A percentile compares a stretch with the other conserved stretches of the same genome.
Conservation (phyloP, 169 alveolate genomes). For the Cryptosporidium xiaoi region DNA sequence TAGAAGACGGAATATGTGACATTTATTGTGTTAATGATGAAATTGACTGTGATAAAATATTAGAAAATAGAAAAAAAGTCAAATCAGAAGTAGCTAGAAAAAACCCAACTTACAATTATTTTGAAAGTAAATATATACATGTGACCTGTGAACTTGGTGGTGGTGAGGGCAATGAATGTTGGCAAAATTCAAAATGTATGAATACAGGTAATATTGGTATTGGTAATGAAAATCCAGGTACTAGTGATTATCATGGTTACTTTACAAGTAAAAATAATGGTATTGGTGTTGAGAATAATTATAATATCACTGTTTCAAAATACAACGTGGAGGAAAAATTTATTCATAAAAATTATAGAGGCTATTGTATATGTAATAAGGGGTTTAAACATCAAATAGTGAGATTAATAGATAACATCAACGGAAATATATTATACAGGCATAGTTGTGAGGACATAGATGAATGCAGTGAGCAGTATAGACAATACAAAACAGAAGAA, state of each 20-base stretch:
- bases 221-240: not conserved
- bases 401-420: constrained; percentile 31
- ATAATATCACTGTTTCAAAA: not conserved
- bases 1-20: constrained; percentile 57
- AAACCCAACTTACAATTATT: not conserved
- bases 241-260: too few species aligned
- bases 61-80: not conserved
- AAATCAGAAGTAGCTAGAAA: not conserved
- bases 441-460: constrained; percentile 72
- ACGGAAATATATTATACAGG: constrained; percentile 27
- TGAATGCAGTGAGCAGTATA: constrained; percentile 47
- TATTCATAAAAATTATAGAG: not conserved
- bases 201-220: not conserved
- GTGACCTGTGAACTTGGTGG: constrained; percentile 16
- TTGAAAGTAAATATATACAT: constrained; percentile 13
- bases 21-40: constrained; percentile 28
- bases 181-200: constrained; percentile 50
- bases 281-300: not conserved
- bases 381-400: constrained; percentile 60
- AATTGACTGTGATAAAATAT: constrained; percentile 30
- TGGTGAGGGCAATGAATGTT: not conserved
- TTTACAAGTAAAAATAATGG: not conserved
- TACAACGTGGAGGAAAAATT: not conserved
- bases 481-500: constrained; percentile 48
- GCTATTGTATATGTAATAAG: constrained; percentile 42